Evolutionary conservation across 805 yeast genomes (phyloP).

Genomic region (Nakazawaea peltata): DNA sequence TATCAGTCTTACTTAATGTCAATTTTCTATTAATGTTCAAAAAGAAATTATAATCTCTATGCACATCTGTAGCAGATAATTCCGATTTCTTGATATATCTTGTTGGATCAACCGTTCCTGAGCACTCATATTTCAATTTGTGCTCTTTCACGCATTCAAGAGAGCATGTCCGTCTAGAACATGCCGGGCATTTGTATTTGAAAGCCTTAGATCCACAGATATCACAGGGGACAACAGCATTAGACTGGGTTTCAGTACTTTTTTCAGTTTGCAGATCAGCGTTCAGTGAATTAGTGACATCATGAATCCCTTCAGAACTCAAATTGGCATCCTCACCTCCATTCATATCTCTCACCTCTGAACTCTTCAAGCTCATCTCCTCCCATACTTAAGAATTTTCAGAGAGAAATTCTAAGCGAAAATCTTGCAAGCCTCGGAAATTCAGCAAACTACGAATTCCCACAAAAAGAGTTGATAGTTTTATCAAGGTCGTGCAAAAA

Average conservation of each 20-base stretch:
- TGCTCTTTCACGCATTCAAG: constrained; percentile 65
- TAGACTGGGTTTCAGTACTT: not conserved
- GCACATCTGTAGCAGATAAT: constrained; percentile 44
- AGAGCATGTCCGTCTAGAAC: constrained; percentile 60
- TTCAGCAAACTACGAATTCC: too few relatives aligned
- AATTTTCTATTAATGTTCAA: constrained; percentile 51
- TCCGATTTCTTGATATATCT: constrained; percentile 42
- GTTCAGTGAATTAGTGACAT: too few relatives aligned
- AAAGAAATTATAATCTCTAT: constrained; percentile 79
- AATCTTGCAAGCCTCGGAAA: too few relatives aligned
- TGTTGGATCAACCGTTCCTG: constrained; percentile 58
- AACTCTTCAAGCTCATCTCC: not conserved
- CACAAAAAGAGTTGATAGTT: too few relatives aligned
- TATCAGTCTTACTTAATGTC: constrained; percentile 49
- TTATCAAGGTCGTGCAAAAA: too few relatives aligned
- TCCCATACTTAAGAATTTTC: not conserved
- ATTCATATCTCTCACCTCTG: not conserved
- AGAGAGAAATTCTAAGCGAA: not conserved
- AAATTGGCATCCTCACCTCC: too few relatives aligned
- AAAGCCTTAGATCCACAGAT: constrained; percentile 33
- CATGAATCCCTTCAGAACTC: too few relatives aligned
- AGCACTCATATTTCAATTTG: constrained; percentile 52
- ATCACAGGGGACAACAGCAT: constrained; percentile 34
- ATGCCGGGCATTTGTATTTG: constrained; percentile 80
- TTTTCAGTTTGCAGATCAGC: too few relatives aligned